Conservation (phyloP, 2,329 filamentous ascomycete species). For the Alternaria alternata region DNA sequence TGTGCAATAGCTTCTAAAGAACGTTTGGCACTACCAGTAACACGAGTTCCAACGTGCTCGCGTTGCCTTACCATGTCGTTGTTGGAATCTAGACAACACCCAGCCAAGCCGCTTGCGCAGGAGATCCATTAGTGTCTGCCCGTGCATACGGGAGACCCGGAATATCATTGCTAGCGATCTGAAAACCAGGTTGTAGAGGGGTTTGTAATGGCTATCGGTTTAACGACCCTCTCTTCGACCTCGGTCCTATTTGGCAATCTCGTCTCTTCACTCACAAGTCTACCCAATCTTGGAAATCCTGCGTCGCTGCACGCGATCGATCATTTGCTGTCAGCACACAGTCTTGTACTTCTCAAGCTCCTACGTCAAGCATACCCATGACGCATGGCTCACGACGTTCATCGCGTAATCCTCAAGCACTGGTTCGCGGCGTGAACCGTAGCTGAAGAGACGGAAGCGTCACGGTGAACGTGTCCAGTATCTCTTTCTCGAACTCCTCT, state of each 20-base stretch:
- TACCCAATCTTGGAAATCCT: not conserved
- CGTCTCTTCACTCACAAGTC: not conserved
- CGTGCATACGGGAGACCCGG: not conserved
- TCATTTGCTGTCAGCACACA: not conserved
- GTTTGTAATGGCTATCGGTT: not conserved
- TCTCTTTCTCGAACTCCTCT: conserved; percentile 28
- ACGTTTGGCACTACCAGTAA: not conserved
- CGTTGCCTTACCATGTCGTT: not conserved
- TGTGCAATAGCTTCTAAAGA: not conserved
- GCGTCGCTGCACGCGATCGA: not conserved
- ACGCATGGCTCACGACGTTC: not conserved
- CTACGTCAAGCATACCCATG: not conserved
- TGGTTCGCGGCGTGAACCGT: conserved; percentile 26
- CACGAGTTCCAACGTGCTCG: not conserved
- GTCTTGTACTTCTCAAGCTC: not conserved
- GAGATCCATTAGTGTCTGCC: not conserved
- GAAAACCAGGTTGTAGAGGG: not conserved
- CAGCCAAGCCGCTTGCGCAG: not conserved
- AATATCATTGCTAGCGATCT: not conserved
- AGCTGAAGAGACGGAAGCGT: conserved; percentile 40
- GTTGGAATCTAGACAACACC: not conserved
- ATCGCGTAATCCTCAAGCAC: not conserved
- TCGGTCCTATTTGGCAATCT: not conserved
- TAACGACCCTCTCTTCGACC: not conserved
- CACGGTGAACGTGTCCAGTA: conserved; percentile 31